Conservation (phyloP, 164 flowering plant genomes). For the Amborella trichopoda region DNA sequence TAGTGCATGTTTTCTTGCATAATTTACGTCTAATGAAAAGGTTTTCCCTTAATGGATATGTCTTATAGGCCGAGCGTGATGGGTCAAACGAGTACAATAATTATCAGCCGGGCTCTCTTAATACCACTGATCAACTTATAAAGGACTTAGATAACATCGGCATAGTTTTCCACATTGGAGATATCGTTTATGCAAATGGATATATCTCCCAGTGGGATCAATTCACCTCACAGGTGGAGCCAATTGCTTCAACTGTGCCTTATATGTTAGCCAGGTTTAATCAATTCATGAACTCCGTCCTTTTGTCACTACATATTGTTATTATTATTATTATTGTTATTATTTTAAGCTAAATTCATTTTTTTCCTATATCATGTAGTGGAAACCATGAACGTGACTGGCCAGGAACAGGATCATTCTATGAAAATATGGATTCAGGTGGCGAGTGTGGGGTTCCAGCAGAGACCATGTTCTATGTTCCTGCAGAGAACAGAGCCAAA, state of each 20-base stretch:
- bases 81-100: slow-evolving; percentile 28
- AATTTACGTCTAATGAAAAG: too few relatives aligned
- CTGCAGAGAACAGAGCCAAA: slow-evolving; percentile 31
- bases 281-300: too few relatives aligned
- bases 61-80: slow-evolving; percentile 25
- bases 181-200: slow-evolving; percentile 36
- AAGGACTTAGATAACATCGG: slow-evolving; percentile 24
- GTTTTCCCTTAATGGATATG: background rate
- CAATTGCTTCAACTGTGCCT: slow-evolving; percentile 33
- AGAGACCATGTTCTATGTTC: slow-evolving; percentile 31
- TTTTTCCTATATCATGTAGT: slow-evolving; percentile 11
- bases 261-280: slow-evolving; percentile 33
- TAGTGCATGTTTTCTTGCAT: too few relatives aligned
- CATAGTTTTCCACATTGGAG: slow-evolving; percentile 35
- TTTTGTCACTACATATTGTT: too few relatives aligned
- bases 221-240: slow-evolving; percentile 36
- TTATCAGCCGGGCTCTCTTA: slow-evolving; percentile 27
- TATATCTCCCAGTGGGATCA: slow-evolving; percentile 45
- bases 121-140: slow-evolving; percentile 25
- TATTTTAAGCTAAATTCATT: too few relatives aligned
- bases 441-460: slow-evolving; percentile 40
- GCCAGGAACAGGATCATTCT: slow-evolving; percentile 37
- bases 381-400: slow-evolving; percentile 41
- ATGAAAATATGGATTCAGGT: slow-evolving; percentile 28
- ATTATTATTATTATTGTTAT: too few relatives aligned